These are phyloP conservation scores for Penicillium flavigenum DNA, from an alignment of 495 filamentous ascomycete species.

Conservation along the genomic window DNA sequence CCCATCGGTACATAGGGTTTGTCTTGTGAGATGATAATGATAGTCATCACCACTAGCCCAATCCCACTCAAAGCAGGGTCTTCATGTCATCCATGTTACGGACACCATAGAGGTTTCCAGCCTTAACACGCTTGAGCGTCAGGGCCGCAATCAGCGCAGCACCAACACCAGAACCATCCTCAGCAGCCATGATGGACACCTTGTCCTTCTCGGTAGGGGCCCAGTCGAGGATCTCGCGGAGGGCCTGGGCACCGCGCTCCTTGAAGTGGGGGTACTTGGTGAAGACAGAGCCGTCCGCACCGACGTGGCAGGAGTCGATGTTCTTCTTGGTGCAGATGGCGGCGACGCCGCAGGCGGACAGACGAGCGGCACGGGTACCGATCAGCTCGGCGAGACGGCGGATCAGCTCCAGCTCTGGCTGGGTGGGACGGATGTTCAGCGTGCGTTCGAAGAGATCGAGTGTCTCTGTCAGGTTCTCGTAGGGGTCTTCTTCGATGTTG, in stretches of 20 bases:
- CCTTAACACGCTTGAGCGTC: constrained; percentile 80
- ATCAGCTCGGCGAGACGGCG: constrained; percentile 89
- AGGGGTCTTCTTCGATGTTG: constrained; percentile 92
- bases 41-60: neutral
- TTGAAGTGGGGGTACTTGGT: constrained; percentile 99
- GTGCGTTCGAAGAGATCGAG: constrained; percentile 72
- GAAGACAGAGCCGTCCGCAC: constrained; percentile 94
- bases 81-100: constrained; percentile 61
- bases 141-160: constrained; percentile 92
- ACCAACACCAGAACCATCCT: constrained; percentile 95
- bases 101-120: constrained; percentile 74
- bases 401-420: constrained; percentile 78
- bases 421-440: constrained; percentile 64
- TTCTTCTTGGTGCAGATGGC: constrained; percentile 96
- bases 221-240: constrained; percentile 95
- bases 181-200: constrained; percentile 79
- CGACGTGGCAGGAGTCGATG: constrained; percentile 83
- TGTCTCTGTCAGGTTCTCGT: constrained; percentile 88
- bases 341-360: constrained; percentile 90
- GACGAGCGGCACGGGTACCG: constrained; percentile 86
- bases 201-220: constrained; percentile 74
- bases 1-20: neutral
- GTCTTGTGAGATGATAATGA: neutral
- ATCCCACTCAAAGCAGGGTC: constrained; percentile 30
- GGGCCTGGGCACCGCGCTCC: constrained; percentile 78